Evolutionary conservation across 192 early-diverging fungal genomes (phyloP), one percentile per base, ranked within the genome.

Genomic region (Gigaspora rosea): DNA sequence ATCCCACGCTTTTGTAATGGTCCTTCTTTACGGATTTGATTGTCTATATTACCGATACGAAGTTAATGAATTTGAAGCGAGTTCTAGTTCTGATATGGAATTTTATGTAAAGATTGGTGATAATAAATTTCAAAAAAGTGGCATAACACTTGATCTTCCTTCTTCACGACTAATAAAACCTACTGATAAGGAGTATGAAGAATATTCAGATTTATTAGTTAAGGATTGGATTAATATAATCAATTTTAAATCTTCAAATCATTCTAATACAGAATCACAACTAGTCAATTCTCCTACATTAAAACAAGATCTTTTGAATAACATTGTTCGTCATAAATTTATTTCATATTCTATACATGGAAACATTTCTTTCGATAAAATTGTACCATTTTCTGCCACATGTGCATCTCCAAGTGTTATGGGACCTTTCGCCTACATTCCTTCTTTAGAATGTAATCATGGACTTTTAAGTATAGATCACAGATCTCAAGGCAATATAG

Each of bases 401-500:
- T 62, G 4, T 9, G 20, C 64, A 36, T 22, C 12, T 4, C 86
- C 86, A 2, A 71, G 77, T 9, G 78, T 87, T 7, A 87, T 87
- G 86, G 86, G 86, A 3, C 22, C 82, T 20, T 78, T 85, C 18
- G 78, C 73, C 7, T 87, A 87, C 32, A 15, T 85, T 13, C 86
- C 86, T 0, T 81, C 85, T 33, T 63, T 87, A 22, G 86, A 87
- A 64, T 87, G 86, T 67, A 82, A 85, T 49, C 86, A 87, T 75
- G 86, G 84, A 10, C 69, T 87, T 15, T 77, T 86, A 11, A 81
- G 80, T 2, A 33, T 87, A 8, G 62, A 83, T 54, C 86, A 87
- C 61, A 61, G 7, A 36, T 47, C 74, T 9, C 69, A 65, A 20
- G 78, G 76, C 13, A 68, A 71, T 18, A 78, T 87, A 35, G 77